Conservation (phyloP, 2,329 filamentous ascomycete species). For the Fusarium sp. region DNA sequence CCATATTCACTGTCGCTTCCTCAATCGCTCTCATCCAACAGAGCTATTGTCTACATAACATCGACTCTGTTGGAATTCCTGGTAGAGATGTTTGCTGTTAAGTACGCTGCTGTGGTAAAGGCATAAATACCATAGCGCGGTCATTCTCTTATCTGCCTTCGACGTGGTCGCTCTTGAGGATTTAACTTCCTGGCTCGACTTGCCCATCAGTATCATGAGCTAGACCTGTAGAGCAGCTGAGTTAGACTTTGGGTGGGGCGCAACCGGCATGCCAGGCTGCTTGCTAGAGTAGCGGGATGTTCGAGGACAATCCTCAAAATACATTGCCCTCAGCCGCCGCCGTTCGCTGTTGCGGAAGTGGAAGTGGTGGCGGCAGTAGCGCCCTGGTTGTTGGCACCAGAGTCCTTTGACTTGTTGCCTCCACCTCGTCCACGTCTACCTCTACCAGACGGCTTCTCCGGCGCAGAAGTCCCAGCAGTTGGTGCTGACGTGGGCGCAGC, state of each 20-base stretch:
- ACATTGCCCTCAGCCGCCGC: slow-evolving; percentile 35
- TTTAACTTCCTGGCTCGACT: not conserved
- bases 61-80: slow-evolving; percentile 21
- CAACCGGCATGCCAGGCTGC: slow-evolving; percentile 14
- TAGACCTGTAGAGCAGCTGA: slow-evolving; percentile 17
- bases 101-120: not conserved
- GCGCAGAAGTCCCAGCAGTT: slow-evolving; percentile 30
- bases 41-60: slow-evolving; percentile 18
- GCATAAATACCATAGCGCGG: not conserved
- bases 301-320: slow-evolving; percentile 22
- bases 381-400: slow-evolving; percentile 29
- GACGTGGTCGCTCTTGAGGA: not conserved
- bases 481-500: slow-evolving; percentile 29
- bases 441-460: slow-evolving; percentile 48
- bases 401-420: slow-evolving; percentile 44
- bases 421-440: slow-evolving; percentile 51
- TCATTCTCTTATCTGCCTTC: slow-evolving; percentile 17
- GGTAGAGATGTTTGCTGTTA: slow-evolving; percentile 7
- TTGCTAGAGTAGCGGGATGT: slow-evolving; percentile 25
- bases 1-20: not conserved
- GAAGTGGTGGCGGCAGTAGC: not conserved
- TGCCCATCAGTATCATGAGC: slow-evolving; percentile 22
- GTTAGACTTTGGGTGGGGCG: slow-evolving; percentile 11
- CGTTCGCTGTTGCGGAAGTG: slow-evolving; percentile 12
- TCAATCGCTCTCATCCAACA: not conserved